Evolutionary conservation across 495 filamentous ascomycete species (phyloP).

Genomic region (Chlorociboria aeruginascens): DNA sequence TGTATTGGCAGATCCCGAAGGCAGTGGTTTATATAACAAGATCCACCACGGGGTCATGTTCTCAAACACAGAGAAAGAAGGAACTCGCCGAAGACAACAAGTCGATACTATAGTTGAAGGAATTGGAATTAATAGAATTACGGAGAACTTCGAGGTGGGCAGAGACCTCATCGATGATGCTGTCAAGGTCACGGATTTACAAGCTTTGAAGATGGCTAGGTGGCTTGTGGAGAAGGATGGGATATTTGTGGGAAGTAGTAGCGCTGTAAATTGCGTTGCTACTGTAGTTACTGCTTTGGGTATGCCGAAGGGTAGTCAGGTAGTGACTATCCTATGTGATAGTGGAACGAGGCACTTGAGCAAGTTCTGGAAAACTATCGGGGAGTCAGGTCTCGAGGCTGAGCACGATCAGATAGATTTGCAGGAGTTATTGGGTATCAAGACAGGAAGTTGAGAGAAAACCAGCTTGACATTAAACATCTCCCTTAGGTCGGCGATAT

Average conservation of each 20-base stretch:
- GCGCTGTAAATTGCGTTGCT: conserved; percentile 90
- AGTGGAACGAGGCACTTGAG: conserved; percentile 82
- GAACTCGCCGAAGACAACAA: conserved; percentile 75
- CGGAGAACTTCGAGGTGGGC: conserved; percentile 82
- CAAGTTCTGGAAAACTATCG: conserved; percentile 84
- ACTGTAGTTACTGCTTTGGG: conserved; percentile 67
- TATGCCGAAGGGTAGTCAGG: conserved; percentile 51
- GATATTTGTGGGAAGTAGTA: conserved; percentile 87
- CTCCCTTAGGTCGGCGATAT: neutral
- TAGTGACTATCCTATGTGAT: conserved; percentile 91
- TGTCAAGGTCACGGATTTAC: conserved; percentile 78
- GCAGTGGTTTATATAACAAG: conserved; percentile 84
- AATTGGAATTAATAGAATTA: conserved; percentile 87
- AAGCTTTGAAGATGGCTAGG: conserved; percentile 84
- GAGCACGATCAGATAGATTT: conserved; percentile 24
- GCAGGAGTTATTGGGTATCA: conserved; percentile 14
- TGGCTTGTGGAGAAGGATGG: conserved; percentile 96
- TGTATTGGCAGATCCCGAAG: conserved; percentile 87
- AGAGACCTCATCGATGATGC: conserved; percentile 79
- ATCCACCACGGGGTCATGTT: conserved; percentile 95
- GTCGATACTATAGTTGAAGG: conserved; percentile 96
- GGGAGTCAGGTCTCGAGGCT: conserved; percentile 50
- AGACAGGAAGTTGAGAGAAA: conserved; percentile 1
- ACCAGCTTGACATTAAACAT: neutral
- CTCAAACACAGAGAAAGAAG: conserved; percentile 72